Evolutionary conservation across 176 grass and related monocot species (phyloP).

Genomic region (Phyllostachys edulis): DNA sequence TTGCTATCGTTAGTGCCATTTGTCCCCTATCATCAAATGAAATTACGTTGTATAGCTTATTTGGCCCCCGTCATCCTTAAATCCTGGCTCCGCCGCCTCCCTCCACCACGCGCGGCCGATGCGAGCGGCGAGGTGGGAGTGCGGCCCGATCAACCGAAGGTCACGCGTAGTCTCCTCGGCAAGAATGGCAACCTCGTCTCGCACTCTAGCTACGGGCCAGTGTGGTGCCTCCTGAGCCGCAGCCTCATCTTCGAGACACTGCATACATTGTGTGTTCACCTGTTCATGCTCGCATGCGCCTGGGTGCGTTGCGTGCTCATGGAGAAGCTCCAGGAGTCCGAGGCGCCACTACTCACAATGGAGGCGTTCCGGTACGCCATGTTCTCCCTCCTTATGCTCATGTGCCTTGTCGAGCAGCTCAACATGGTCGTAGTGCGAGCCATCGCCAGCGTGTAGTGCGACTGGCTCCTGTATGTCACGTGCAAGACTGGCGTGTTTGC

Average conservation of each 20-base stretch:
- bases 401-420: conserved; percentile 68
- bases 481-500: no score
- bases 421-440: conserved; percentile 33
- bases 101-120: no score
- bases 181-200: conserved; percentile 28
- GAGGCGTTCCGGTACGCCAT: conserved; percentile 41
- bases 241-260: conserved; percentile 55
- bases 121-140: not conserved
- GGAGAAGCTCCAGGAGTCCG: conserved; percentile 11
- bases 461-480: no score
- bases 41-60: no score
- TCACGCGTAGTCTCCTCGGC: not conserved
- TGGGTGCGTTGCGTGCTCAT: conserved; percentile 40
- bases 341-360: not conserved
- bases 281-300: conserved; percentile 36
- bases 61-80: no score
- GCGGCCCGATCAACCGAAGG: conserved; percentile 28
- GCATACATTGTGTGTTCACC: conserved; percentile 33
- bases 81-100: no score
- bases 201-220: conserved; percentile 32
- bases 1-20: no score
- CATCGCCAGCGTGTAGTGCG: not conserved
- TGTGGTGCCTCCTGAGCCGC: conserved; percentile 51
- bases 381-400: conserved; percentile 58
- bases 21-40: no score